Evolutionary conservation across 129 eudicot genomes (phyloP), one percentile per base, ranked within the genome.

Genomic region (Saposhnikovia divaricata): DNA sequence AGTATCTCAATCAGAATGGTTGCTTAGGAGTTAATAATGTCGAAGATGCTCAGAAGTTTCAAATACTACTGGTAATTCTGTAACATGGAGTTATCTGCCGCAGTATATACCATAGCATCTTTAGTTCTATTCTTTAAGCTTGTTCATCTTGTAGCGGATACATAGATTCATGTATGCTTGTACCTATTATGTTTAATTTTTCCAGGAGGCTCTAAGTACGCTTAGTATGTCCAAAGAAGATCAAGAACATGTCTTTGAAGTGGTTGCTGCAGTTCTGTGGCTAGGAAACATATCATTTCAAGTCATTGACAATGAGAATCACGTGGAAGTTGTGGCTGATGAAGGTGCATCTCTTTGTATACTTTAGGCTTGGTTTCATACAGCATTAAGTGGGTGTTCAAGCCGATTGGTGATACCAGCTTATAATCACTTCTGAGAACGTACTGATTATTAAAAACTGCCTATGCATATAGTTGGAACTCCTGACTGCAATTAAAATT

Each of bases 191-290:
- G 57, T 47, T 80, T 40, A 72, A 87, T 66, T 76, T 85, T 40
- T 70, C 72, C 90, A 95, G 99, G 91, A 84, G 83, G 99, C 99
- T 78, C 65, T 95, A 74, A 81, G 82, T 68, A 44, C 73, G 46
- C 76, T 92, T 74, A 73, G 75, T 84, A 85, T 92, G 61, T 71
- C 88, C 77, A 81, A 82, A 77, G 89, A 85, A 74, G 91, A 92
- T 79, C 93, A 92, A 85, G 97, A 92, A 75, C 85, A 85, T 45
- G 84, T 84, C 27, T 90, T 90, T 69, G 88, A 89, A 84, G 84
- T 92, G 89, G 90, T 95, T 65, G 91, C 99, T 80, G 94, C 97
- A 61, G 88, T 95, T 48, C 81, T 95, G 79, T 95, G 99, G 99
- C 86, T 95, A 53, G 99, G 99, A 77, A 95, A 95, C 88, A 90